phyloP scores from a whole-genome alignment of 164 flowering plant genomes.

The Magnolia officinalis region DNA sequence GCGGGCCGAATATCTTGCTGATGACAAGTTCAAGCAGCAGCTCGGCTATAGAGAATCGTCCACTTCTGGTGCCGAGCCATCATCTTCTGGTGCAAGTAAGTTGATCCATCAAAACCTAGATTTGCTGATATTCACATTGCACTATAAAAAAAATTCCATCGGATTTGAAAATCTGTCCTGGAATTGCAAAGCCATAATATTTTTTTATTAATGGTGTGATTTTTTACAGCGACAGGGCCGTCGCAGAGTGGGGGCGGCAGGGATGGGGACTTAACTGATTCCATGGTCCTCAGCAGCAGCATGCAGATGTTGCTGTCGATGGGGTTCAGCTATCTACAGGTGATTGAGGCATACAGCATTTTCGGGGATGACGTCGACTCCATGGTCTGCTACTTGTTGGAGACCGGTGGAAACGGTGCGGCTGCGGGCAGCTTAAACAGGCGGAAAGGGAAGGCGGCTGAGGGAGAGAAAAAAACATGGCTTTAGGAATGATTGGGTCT shows the following conservation, averaged over 20 bases:
- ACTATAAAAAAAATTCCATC: neutral
- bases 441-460: constrained; percentile 93
- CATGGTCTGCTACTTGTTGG: constrained; percentile 81
- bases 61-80: constrained; percentile 86
- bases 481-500: too few species aligned
- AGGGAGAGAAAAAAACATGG: constrained; percentile 19
- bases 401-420: constrained; percentile 53
- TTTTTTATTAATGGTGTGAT: neutral
- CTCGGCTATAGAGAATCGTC: constrained; percentile 58
- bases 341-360: constrained; percentile 82
- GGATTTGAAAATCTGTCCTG: neutral
- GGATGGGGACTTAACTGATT: constrained; percentile 26
- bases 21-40: constrained; percentile 59
- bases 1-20: constrained; percentile 79
- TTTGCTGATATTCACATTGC: constrained; percentile 19
- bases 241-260: constrained; percentile 39
- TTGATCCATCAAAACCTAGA: too few species aligned
- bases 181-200: neutral
- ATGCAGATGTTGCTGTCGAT: constrained; percentile 80
- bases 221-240: constrained; percentile 35
- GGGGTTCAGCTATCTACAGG: constrained; percentile 95
- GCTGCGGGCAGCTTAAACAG: constrained; percentile 23
- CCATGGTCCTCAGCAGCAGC: constrained; percentile 44
- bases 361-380: constrained; percentile 96
- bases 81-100: constrained; percentile 90